A percentile compares a stretch with the other conserved stretches of the same genome.
phyloP scores from a whole-genome alignment of 1,284 basidiomycete species.

The Microbotryomycetes sp. region DNA sequence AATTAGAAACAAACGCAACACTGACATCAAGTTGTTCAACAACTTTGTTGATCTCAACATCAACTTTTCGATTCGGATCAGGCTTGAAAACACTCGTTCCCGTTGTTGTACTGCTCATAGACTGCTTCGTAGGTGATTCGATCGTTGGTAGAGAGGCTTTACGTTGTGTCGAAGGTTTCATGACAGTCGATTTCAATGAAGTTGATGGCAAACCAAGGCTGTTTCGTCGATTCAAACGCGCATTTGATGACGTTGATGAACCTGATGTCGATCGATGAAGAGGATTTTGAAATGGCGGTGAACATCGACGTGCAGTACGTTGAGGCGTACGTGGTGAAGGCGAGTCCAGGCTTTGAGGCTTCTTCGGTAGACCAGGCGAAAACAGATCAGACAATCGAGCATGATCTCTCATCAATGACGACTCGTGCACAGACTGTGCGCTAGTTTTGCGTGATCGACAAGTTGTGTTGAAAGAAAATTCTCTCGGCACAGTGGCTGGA shows the following conservation, averaged over 20 bases:
- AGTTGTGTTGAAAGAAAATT: constrained; percentile 17
- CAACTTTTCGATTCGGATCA: constrained; percentile 79
- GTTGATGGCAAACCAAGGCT: not conserved
- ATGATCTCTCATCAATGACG: too few relatives aligned
- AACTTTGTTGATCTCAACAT: constrained; percentile 83
- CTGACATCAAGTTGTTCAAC: constrained; percentile 75
- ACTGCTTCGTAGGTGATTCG: constrained; percentile 2
- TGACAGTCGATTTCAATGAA: not conserved
- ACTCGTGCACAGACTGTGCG: not conserved
- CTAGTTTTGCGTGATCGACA: not conserved
- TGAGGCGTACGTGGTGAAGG: not conserved
- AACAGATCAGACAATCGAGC: too few relatives aligned
- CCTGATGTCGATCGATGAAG: too few relatives aligned
- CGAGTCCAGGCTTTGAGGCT: too few relatives aligned
- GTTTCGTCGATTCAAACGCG: not conserved
- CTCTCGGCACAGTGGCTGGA: constrained; percentile 4
- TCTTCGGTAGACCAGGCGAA: too few relatives aligned
- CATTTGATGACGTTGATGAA: too few relatives aligned
- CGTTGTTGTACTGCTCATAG: too few relatives aligned
- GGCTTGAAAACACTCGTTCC: constrained; percentile 62
- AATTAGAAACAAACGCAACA: constrained; percentile 1
- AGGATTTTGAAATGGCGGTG: too few relatives aligned
- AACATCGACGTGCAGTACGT: too few relatives aligned
- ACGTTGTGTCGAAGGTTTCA: not conserved
- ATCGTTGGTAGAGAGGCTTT: not conserved